Evolutionary conservation across 805 yeast genomes (phyloP), one percentile per base, ranked within the genome.

Genomic region (Suhomyces pyralidae): DNA sequence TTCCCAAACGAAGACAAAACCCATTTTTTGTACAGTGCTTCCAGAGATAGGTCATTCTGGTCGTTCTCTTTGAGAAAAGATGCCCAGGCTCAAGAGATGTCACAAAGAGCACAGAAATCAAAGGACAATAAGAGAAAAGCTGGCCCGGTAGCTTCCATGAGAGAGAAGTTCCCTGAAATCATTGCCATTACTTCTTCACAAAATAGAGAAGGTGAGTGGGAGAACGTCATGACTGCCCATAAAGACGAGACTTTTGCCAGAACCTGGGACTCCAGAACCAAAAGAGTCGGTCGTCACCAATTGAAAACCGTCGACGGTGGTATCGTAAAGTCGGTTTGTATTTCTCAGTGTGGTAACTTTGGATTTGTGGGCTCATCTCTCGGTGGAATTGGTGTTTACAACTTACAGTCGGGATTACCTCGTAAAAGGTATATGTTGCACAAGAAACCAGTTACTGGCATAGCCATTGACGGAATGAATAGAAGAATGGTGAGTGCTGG

Each of bases 341-440:
- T 93, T 20, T 88, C 97, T 0, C 88, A 84, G 52, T 94, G 99
- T 78, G 99, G 99, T 38, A 96, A 96, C 68, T 94, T 96, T 69
- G 97, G 88, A 1, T 71, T 93, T 40, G 86, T 96, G 19, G 99
- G 98, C 10, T 90, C 97, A 2, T 80, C 92, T 2, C 69, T 73
- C 43, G 99, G 99, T 57, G 85, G 88, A 12, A 85, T 94, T 56
- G 90, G 87, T 28, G 90, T 85, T 9, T 92, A 85, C 69, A 94
- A 94, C 66, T 72, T 94, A 65, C 99, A 94, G 70, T 88, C 96
- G 64, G 99, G 99, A n/a, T 69, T 81, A 17, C 67, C 85, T 46
- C 80, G 97, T 59, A 85, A 86, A 61, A 81, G 80, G 60, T 85
- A 87, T 64, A 79, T 80, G 55, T 69, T 85, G 32, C 96, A 88